A percentile compares a stretch with the other conserved stretches of the same genome.
phyloP scores from a whole-genome alignment of 495 filamentous ascomycete species.

The Penicillium herquei region DNA sequence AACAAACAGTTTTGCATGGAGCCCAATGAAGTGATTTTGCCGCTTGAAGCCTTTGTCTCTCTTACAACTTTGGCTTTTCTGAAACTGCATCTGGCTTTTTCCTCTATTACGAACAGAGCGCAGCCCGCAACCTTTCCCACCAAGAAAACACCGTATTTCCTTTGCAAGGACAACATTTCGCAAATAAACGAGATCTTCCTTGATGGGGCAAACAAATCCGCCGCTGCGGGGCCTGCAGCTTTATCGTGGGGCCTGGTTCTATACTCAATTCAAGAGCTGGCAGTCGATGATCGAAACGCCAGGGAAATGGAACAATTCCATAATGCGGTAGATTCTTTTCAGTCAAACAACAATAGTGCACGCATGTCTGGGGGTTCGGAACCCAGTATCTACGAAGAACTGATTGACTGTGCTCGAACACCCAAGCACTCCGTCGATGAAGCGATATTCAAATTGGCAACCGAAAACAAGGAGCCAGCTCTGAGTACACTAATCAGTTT shows the following conservation, averaged over 20 bases:
- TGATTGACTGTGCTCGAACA: slow-evolving; percentile 48
- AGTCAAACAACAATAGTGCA: slow-evolving; percentile 36
- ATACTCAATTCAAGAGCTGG: slow-evolving; percentile 62
- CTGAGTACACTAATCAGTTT: slow-evolving; percentile 64
- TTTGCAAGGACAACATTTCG: slow-evolving; percentile 58
- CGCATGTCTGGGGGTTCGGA: slow-evolving; percentile 28
- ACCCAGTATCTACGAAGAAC: slow-evolving; percentile 48
- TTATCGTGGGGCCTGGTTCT: slow-evolving; percentile 77
- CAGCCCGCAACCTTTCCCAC: slow-evolving; percentile 13
- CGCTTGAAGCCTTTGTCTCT: slow-evolving; percentile 66
- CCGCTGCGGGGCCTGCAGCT: slow-evolving; percentile 63
- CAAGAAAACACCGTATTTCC: slow-evolving; percentile 56
- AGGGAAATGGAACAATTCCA: slow-evolving; percentile 63
- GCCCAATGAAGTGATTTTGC: slow-evolving; percentile 51
- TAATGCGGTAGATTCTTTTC: slow-evolving; percentile 55
- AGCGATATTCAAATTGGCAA: slow-evolving; percentile 47
- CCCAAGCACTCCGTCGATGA: slow-evolving; percentile 42
- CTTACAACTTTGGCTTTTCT: slow-evolving; percentile 72
- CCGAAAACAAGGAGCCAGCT: slow-evolving; percentile 53
- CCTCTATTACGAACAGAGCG: slow-evolving; percentile 26
- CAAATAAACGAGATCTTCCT: slow-evolving; percentile 64
- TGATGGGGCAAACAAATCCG: slow-evolving; percentile 26
- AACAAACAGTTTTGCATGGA: slow-evolving; percentile 40
- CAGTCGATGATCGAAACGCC: slow-evolving; percentile 54
- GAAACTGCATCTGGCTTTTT: slow-evolving; percentile 53